Evolutionary conservation across 768 basidiomycete genomes (phyloP).

Genomic region (Lepiota venenata): DNA sequence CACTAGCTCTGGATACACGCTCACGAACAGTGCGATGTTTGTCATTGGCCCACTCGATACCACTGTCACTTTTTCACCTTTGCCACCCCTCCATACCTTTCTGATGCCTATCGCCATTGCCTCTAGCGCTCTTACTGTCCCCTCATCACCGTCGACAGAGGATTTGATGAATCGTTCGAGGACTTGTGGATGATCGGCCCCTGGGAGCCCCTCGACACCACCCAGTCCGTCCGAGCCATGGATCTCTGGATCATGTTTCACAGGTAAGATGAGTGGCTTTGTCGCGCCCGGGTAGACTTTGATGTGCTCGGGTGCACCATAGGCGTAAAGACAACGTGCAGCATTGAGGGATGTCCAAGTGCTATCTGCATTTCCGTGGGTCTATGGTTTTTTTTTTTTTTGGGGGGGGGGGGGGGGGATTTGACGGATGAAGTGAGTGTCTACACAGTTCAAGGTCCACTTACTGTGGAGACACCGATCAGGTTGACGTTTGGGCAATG

Average conservation of each 20-base stretch:
- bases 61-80: constrained; percentile 59
- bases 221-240: constrained; percentile 83
- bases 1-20: constrained; percentile 49
- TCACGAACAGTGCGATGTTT: constrained; percentile 69
- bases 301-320: constrained; percentile 55
- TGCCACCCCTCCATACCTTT: constrained; percentile 52
- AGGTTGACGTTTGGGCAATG: constrained; percentile 64
- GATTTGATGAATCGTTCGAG: constrained; percentile 41
- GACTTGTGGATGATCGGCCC: constrained; percentile 44
- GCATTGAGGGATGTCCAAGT: constrained; percentile 69
- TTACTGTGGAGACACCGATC: constrained; percentile 81
- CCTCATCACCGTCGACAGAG: constrained; percentile 32
- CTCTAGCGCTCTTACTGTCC: constrained; percentile 51
- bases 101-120: constrained; percentile 61
- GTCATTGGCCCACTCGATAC: constrained; percentile 86
- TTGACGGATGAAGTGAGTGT: not conserved
- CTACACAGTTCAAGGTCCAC: constrained; percentile 10
- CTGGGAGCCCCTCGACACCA: constrained; percentile 76
- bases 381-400: constrained; percentile 51
- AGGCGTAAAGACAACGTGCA: constrained; percentile 72
- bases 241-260: constrained; percentile 69
- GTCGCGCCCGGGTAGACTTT: constrained; percentile 68
- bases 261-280: constrained; percentile 62
- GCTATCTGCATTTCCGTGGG: constrained; percentile 74
- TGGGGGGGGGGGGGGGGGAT: not conserved